A percentile compares a stretch with the other conserved stretches of the same genome.
Conservation (phyloP, 1,284 basidiomycete species). For the Trichosporon faecale region DNA sequence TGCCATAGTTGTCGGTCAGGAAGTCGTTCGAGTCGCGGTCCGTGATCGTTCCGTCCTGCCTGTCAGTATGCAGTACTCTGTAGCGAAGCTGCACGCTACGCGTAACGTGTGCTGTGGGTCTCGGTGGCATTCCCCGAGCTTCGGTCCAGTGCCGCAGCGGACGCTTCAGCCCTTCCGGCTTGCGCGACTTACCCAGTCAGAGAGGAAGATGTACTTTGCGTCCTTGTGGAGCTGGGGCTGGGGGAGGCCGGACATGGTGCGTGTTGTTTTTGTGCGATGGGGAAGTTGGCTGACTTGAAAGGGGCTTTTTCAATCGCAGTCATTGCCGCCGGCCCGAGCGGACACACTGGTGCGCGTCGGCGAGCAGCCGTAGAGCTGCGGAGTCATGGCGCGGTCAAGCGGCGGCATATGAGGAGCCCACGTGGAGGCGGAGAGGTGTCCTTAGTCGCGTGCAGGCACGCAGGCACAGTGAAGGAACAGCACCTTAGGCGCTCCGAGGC, state of each 20-base stretch:
- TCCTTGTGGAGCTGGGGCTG: conserved; percentile 73
- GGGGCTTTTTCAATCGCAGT: background rate
- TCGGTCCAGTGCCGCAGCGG: background rate
- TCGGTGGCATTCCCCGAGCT: background rate
- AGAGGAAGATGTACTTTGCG: conserved; percentile 79
- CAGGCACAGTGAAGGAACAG: background rate
- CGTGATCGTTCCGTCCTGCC: conserved; percentile 83
- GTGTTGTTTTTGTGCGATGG: background rate
- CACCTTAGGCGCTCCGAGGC: background rate
- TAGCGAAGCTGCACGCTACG: background rate
- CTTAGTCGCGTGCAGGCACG: background rate
- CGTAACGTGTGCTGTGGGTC: background rate
- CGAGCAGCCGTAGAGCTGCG: too few species aligned
- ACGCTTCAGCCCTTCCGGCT: too few species aligned
- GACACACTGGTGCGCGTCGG: too few species aligned
- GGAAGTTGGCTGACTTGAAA: conserved; percentile 4
- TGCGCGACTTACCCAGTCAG: conserved; percentile 70
- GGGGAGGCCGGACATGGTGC: conserved; percentile 56
- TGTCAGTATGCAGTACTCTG: conserved; percentile 32
- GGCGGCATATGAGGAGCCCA: background rate
- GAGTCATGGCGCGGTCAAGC: background rate
- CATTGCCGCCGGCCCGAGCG: conserved; percentile 4
- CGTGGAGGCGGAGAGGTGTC: background rate
- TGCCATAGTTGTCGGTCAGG: conserved; percentile 57
- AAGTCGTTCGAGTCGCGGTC: conserved; percentile 84